Evolutionary conservation across 2,329 filamentous ascomycete species (phyloP).

Genomic region (Emergomyces pasteurianus): DNA sequence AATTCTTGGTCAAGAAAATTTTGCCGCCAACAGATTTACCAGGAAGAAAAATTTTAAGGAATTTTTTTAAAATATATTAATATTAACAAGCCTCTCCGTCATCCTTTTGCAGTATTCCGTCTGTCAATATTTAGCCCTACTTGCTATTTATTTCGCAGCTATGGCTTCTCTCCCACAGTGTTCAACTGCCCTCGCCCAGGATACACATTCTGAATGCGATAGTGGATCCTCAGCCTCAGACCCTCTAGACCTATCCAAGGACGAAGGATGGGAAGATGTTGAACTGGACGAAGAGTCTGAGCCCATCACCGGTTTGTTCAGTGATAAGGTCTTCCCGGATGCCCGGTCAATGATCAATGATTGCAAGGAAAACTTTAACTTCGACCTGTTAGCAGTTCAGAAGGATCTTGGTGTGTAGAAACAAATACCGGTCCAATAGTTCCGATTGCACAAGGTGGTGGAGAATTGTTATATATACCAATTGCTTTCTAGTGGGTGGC

Average conservation of each 20-base stretch:
- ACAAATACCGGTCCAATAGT: slow-evolving; percentile 5
- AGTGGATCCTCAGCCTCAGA: slow-evolving; percentile 17
- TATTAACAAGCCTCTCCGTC: background rate
- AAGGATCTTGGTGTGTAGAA: slow-evolving; percentile 37
- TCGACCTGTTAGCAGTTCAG: slow-evolving; percentile 54
- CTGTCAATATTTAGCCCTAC: background rate
- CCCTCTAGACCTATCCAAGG: slow-evolving; percentile 32
- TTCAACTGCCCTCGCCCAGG: background rate
- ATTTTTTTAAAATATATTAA: background rate
- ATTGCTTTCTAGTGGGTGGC: background rate
- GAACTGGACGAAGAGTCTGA: slow-evolving; percentile 54
- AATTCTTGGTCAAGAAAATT: too few species aligned
- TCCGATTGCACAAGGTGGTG: background rate
- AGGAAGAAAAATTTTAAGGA: background rate
- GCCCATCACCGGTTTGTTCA: slow-evolving; percentile 55
- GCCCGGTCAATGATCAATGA: slow-evolving; percentile 54
- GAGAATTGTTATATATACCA: slow-evolving; percentile 6
- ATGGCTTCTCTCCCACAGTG: background rate
- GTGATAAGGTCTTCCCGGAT: slow-evolving; percentile 53
- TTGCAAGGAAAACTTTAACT: slow-evolving; percentile 52
- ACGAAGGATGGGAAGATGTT: slow-evolving; percentile 46
- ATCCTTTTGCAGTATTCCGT: background rate
- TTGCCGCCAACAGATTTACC: background rate
- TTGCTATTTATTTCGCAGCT: slow-evolving; percentile 4
- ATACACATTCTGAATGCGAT: slow-evolving; percentile 11